These are phyloP conservation scores for Nakaseomyces uthaithaninus DNA, from an alignment of 1,139 yeast genomes.

Conservation along the genomic window DNA sequence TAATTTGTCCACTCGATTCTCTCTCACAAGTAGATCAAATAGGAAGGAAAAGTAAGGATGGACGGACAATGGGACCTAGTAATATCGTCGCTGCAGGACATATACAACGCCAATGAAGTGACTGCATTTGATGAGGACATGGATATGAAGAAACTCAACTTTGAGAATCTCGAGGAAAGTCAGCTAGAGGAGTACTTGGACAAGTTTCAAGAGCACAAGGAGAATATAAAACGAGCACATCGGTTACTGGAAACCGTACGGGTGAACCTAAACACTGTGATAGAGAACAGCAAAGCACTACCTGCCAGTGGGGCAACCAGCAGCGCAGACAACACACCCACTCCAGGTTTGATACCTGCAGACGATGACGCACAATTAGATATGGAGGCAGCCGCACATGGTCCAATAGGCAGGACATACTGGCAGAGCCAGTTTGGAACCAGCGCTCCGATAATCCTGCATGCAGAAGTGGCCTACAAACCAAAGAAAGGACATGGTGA, in stretches of 20 bases:
- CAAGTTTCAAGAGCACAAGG: constrained; percentile 44
- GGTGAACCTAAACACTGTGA: constrained; percentile 27
- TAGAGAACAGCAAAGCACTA: constrained; percentile 12
- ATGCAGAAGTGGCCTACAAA: constrained; percentile 85
- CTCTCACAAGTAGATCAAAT: too few relatives aligned
- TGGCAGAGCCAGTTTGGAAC: constrained; percentile 45
- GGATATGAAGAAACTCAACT: constrained; percentile 29
- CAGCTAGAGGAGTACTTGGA: constrained; percentile 39
- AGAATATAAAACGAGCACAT: constrained; percentile 50
- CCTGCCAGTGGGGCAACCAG: constrained; percentile 1
- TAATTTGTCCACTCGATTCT: too few relatives aligned
- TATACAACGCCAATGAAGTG: constrained; percentile 53
- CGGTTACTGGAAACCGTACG: constrained; percentile 36
- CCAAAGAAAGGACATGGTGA: constrained; percentile 56
- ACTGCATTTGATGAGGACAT: constrained; percentile 43
- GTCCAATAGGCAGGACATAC: constrained; percentile 25
- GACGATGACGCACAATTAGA: background rate
- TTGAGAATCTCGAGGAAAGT: constrained; percentile 31
- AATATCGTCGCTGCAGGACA: constrained; percentile 57
- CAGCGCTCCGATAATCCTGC: constrained; percentile 51
- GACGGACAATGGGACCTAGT: constrained; percentile 63
- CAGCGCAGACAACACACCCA: constrained; percentile 6
- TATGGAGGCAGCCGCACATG: constrained; percentile 4
- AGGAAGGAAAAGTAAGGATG: constrained; percentile 19
- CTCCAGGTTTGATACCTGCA: constrained; percentile 4